Conservation (phyloP, 257 asterid species). For the Mitragyna speciosa region DNA sequence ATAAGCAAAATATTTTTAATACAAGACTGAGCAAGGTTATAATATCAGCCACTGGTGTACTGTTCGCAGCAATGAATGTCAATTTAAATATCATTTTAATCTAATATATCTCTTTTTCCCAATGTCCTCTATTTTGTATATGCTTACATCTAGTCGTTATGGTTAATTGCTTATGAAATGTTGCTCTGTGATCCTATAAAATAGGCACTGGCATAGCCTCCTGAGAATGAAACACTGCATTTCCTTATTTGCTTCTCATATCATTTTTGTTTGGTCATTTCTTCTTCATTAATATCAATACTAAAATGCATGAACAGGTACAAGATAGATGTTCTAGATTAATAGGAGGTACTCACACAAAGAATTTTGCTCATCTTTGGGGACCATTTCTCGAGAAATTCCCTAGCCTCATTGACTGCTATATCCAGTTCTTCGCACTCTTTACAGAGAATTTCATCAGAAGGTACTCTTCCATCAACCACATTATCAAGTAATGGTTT, state of each 20-base stretch:
- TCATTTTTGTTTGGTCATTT: background rate
- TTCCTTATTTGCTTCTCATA: background rate
- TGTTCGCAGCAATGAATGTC: background rate
- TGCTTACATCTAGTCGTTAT: background rate
- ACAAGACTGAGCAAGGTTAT: background rate
- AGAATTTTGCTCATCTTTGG: constrained; percentile 86
- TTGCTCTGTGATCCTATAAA: background rate
- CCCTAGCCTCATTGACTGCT: constrained; percentile 81
- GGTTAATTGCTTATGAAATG: background rate
- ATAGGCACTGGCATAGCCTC: background rate
- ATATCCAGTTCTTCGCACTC: constrained; percentile 78
- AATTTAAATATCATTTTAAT: background rate
- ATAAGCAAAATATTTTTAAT: background rate
- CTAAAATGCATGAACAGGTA: constrained; percentile 1
- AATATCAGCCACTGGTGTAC: background rate
- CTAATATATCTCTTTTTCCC: background rate
- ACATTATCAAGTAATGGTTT: constrained; percentile 69
- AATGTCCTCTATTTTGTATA: background rate
- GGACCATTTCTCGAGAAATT: constrained; percentile 87
- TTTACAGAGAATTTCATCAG: constrained; percentile 46
- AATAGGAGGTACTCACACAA: constrained; percentile 56
- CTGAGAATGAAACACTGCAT: background rate
- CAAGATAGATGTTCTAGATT: background rate
- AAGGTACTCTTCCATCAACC: constrained; percentile 41
- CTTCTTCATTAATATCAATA: background rate